A percentile compares a stretch with the other conserved stretches of the same genome.
These are phyloP conservation scores for Erysimum cheiri DNA, from an alignment of 441 rosid genomes.

Conservation along the genomic window DNA sequence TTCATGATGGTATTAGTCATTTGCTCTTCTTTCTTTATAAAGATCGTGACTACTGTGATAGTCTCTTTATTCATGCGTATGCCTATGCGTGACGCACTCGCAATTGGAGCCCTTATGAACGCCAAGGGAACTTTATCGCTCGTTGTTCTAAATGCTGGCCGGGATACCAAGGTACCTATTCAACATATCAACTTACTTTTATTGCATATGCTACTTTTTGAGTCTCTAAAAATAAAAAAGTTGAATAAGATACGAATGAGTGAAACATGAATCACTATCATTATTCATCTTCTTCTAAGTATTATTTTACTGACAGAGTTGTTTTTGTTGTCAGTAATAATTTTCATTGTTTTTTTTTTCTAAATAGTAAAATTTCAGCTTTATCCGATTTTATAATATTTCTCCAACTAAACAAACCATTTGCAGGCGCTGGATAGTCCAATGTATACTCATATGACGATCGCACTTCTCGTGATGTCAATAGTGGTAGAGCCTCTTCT, in stretches of 20 bases:
- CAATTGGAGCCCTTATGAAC: constrained; percentile 66
- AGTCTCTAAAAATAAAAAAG: not conserved
- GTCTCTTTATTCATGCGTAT: constrained; percentile 48
- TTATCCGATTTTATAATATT: not conserved
- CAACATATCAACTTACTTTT: not conserved
- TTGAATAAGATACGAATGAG: not conserved
- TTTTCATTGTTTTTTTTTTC: not conserved
- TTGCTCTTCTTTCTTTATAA: constrained; percentile 42
- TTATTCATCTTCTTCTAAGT: not conserved
- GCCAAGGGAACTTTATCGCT: constrained; percentile 61
- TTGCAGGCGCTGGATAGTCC: constrained; percentile 31
- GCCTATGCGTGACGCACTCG: constrained; percentile 53
- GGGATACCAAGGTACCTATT: constrained; percentile 50
- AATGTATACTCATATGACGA: constrained; percentile 45
- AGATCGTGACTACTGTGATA: constrained; percentile 46
- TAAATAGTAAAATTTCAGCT: not conserved
- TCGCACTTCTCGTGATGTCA: constrained; percentile 42
- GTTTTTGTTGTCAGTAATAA: not conserved
- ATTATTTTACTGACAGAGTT: too few relatives aligned
- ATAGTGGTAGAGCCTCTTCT: constrained; percentile 28
- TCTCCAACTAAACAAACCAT: not conserved
- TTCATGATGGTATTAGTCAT: constrained; percentile 33
- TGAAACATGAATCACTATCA: not conserved
- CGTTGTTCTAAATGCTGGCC: constrained; percentile 59
- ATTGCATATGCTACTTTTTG: not conserved